Conservation (phyloP, 1,284 basidiomycete species). For the Pseudozyma thailandica region DNA sequence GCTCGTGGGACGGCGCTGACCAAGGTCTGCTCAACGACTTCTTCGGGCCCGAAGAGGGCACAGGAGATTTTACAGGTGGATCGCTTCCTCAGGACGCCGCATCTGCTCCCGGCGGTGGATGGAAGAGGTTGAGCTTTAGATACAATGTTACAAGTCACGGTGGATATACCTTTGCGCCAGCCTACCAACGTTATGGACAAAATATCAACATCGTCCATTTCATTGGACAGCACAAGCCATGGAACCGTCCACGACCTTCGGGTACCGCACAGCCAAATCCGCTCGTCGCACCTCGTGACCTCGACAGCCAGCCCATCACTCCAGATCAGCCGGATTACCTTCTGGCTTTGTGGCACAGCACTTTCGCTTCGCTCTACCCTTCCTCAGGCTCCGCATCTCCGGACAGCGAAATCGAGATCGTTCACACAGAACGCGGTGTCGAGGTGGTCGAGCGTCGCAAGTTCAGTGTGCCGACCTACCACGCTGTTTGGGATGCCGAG, state of each 20-base stretch:
- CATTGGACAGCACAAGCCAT: constrained; percentile 92
- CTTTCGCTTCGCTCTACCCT: constrained; percentile 88
- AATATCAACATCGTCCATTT: constrained; percentile 91
- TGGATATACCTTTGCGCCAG: constrained; percentile 95
- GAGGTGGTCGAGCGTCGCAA: constrained; percentile 69
- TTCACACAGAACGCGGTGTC: constrained; percentile 59
- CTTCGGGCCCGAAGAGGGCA: constrained; percentile 72
- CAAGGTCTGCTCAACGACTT: constrained; percentile 96
- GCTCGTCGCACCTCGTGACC: constrained; percentile 47
- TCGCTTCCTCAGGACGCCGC: not conserved
- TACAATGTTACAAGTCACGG: constrained; percentile 99
- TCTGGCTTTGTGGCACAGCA: constrained; percentile 87
- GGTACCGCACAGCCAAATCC: constrained; percentile 61
- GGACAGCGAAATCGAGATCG: constrained; percentile 50
- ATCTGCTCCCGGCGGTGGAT: constrained; percentile 74
- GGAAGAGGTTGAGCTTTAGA: constrained; percentile 82
- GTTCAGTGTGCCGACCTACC: constrained; percentile 78
- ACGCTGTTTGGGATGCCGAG: constrained; percentile 77
- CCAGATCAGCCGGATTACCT: constrained; percentile 75
- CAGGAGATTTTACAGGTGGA: not conserved
- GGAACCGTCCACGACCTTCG: constrained; percentile 72
- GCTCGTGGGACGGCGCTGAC: constrained; percentile 96
- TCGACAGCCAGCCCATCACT: constrained; percentile 67
- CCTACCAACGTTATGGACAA: constrained; percentile 89
- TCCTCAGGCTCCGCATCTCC: constrained; percentile 65